phyloP scores from a whole-genome alignment of 1,139 yeast species.

The Yamadazyma atlantica region DNA sequence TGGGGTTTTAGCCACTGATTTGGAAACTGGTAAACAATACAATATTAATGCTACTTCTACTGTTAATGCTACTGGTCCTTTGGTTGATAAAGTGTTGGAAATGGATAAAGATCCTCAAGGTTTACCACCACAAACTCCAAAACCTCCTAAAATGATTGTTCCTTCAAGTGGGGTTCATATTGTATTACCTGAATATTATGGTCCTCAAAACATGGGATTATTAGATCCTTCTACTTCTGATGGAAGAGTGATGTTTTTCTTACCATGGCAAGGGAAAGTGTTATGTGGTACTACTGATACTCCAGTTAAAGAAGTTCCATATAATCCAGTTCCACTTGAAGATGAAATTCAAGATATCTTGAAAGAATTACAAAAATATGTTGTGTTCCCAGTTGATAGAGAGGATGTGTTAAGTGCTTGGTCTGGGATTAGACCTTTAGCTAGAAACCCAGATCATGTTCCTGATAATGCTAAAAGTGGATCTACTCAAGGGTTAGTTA shows the following conservation, averaged over 20 bases:
- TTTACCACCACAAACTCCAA: conserved; percentile 51
- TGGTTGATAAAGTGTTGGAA: conserved; percentile 78
- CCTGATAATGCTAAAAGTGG: conserved; percentile 41
- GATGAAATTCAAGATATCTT: conserved; percentile 88
- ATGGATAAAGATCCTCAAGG: conserved; percentile 79
- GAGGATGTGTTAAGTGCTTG: conserved; percentile 93
- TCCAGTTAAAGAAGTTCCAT: conserved; percentile 72
- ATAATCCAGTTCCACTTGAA: conserved; percentile 83
- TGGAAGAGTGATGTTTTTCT: conserved; percentile 94
- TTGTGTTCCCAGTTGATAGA: conserved; percentile 84
- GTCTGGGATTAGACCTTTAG: conserved; percentile 96
- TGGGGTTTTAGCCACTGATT: conserved; percentile 77
- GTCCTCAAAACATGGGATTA: conserved; percentile 85
- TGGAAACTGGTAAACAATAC: conserved; percentile 66
- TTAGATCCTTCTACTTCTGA: conserved; percentile 91
- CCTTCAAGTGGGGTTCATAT: conserved; percentile 95
- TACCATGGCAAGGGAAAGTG: conserved; percentile 98
- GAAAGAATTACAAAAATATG: conserved; percentile 84
- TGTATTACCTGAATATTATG: conserved; percentile 87
- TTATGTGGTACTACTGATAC: conserved; percentile 96
- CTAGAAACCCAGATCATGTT: conserved; percentile 74
- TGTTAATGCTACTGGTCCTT: conserved; percentile 95
- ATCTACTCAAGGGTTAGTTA: conserved; percentile 65
- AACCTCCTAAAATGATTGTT: conserved; percentile 75
- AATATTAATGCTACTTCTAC: conserved; percentile 68